Conservation (phyloP, 1,284 basidiomycete genomes). For the Apiotrichum montevideense region DNA sequence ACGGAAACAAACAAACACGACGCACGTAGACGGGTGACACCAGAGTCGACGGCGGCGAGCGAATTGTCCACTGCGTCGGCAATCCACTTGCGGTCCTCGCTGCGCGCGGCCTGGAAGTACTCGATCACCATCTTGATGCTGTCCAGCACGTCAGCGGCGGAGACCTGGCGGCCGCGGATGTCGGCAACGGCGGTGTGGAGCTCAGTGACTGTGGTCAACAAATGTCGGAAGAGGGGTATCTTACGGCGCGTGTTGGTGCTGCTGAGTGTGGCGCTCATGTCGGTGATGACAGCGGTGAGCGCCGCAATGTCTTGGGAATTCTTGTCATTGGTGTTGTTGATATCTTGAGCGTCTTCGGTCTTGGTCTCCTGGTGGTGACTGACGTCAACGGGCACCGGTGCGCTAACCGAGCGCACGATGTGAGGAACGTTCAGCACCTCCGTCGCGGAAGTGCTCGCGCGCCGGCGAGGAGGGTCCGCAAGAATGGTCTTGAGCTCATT, state of each 20-base stretch:
- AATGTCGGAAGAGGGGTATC: too few relatives aligned
- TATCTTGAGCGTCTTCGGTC: too few relatives aligned
- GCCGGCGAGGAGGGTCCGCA: background rate
- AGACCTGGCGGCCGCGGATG: background rate
- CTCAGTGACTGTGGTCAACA: background rate
- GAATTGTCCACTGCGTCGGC: background rate
- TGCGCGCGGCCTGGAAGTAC: background rate
- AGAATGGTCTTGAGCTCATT: constrained; percentile 4
- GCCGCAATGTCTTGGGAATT: too few relatives aligned
- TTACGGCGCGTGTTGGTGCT: background rate
- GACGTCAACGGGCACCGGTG: background rate
- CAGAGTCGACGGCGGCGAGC: background rate
- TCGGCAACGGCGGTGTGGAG: background rate
- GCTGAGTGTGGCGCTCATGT: background rate
- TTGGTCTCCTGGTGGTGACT: background rate
- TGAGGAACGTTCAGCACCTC: background rate
- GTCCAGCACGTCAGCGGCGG: background rate
- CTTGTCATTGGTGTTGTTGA: too few relatives aligned
- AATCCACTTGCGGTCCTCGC: background rate
- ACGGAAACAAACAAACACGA: background rate
- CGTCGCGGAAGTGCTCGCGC: background rate
- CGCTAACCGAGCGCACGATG: background rate
- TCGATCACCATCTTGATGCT: constrained; percentile 2
- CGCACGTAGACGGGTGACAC: background rate
- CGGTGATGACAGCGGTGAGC: too few relatives aligned